These are phyloP conservation scores for Arachis hypogaea DNA, from an alignment of 306 rosid genomes.

Conservation along the genomic window DNA sequence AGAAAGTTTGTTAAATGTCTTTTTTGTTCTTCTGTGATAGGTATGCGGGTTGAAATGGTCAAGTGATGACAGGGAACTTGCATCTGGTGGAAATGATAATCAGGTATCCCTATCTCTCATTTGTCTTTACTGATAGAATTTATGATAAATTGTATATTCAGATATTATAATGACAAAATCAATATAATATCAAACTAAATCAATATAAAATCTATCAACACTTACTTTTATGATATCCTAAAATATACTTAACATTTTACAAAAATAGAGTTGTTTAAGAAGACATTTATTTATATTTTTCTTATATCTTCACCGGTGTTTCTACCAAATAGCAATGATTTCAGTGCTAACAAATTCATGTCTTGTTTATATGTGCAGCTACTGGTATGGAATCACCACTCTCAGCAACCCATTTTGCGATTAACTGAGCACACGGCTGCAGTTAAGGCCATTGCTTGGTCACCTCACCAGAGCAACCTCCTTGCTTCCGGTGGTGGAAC, in stretches of 20 bases:
- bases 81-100: slow-evolving; percentile 99
- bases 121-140: too few species aligned
- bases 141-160: too few species aligned
- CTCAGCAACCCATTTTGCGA: slow-evolving; percentile 81
- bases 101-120: slow-evolving; percentile 54
- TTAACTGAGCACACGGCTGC: slow-evolving; percentile 97
- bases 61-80: slow-evolving; percentile 93
- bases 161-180: too few species aligned
- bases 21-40: slow-evolving; percentile 36
- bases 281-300: slow-evolving; percentile 35
- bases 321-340: background rate
- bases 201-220: too few species aligned
- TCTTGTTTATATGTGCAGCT: slow-evolving; percentile 57
- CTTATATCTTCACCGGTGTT: background rate
- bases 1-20: background rate
- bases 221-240: too few species aligned
- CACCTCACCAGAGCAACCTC: slow-evolving; percentile 89
- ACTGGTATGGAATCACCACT: slow-evolving; percentile 93
- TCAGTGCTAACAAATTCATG: background rate
- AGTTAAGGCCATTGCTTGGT: slow-evolving; percentile 98
- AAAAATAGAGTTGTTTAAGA: too few species aligned
- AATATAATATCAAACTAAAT: too few species aligned
- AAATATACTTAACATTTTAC: too few species aligned
- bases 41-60: slow-evolving; percentile 99
- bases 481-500: slow-evolving; percentile 99